Evolutionary conservation across 352 stramenopile genomes (phyloP), one percentile per base, ranked within the genome.

Genomic region (Pythium insidiosum): DNA sequence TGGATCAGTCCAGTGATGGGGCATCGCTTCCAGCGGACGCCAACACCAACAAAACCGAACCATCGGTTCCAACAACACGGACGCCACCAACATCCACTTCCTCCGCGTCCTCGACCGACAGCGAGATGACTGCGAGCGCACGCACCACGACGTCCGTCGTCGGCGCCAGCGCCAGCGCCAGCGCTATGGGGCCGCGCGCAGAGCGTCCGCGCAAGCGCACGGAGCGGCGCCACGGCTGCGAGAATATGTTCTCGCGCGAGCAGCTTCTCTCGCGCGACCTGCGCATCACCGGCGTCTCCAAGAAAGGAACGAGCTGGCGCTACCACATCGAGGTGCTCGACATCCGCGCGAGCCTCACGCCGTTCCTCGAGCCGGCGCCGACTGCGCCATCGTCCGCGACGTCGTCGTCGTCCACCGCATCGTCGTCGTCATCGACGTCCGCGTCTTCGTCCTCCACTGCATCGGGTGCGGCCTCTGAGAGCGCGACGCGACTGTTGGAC

Each of bases 261-360:
- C 35, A 31, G 18, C 42, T 63, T 25, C 60, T 58, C 43, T 62
- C 71, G 44, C 68, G 73, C 16, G 76, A 88, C 41, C 29, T 88
- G 52, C 67, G 77, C 47, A 84, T 88, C 56, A 86, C 73, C 0
- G 76, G 76, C 36, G 76, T 78, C 35, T 81, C 70, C 24, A 81
- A 81, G 24, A 72, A 70, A 41, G 71, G 64, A 30, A 23, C 61
- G 25, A 84, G 68, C 25, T 88, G 76, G 76, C 66, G 83, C 45
- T 88, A 88, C 57, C 76, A 88, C 61, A 79, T 88, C 52, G 73
- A 88, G 33, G 71, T 84, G 53, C 67, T 88, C 34, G 73, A 88
- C 54, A 66, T 80, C 20, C 73, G 76, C 36, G 57, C 50, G 46
- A 58, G 47, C 40, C 47, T 53, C 47, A 28, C 54, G 45, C 33